Evolutionary conservation across 495 filamentous ascomycete species (phyloP).

Genomic region (Xylaria palmicola): DNA sequence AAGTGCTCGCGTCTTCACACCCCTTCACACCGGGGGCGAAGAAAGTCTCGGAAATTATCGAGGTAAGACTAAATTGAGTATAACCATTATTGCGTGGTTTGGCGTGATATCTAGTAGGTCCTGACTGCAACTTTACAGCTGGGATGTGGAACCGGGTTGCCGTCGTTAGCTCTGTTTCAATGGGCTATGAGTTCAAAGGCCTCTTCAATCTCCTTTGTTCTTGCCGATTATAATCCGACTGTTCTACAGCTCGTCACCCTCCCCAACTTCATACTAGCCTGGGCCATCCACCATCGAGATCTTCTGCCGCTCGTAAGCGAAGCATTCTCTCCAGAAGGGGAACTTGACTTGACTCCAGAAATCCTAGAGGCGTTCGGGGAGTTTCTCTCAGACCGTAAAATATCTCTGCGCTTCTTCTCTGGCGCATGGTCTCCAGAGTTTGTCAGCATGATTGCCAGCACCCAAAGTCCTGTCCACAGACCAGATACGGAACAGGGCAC

Average conservation of each 20-base stretch:
- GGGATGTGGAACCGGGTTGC: conserved; percentile 87
- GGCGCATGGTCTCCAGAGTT: conserved; percentile 80
- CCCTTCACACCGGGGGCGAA: conserved; percentile 52
- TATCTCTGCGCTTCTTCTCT: conserved; percentile 72
- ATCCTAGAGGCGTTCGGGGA: conserved; percentile 61
- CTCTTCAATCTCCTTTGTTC: conserved; percentile 57
- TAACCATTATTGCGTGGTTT: conserved; percentile 2
- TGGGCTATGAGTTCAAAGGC: conserved; percentile 51
- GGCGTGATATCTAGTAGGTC: conserved; percentile 22
- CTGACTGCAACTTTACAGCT: conserved; percentile 54
- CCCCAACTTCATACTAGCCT: conserved; percentile 83
- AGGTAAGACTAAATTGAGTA: conserved; percentile 54
- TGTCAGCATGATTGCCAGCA: conserved; percentile 52
- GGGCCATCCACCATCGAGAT: conserved; percentile 53
- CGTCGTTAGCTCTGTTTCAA: conserved; percentile 74
- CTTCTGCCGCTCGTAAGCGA: conserved; percentile 33
- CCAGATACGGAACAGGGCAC: conserved; percentile 21
- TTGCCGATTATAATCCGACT: conserved; percentile 86
- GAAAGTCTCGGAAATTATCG: conserved; percentile 57
- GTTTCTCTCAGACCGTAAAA: conserved; percentile 53
- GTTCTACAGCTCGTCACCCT: conserved; percentile 86
- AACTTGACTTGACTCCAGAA: conserved; percentile 69
- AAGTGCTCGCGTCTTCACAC: conserved; percentile 56
- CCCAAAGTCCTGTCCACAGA: conserved; percentile 9
- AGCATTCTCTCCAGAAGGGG: conserved; percentile 54